Evolutionary conservation across 202 grass and related monocot species (phyloP), one percentile per base, ranked within the genome.

Genomic region (Setaria viridis): DNA sequence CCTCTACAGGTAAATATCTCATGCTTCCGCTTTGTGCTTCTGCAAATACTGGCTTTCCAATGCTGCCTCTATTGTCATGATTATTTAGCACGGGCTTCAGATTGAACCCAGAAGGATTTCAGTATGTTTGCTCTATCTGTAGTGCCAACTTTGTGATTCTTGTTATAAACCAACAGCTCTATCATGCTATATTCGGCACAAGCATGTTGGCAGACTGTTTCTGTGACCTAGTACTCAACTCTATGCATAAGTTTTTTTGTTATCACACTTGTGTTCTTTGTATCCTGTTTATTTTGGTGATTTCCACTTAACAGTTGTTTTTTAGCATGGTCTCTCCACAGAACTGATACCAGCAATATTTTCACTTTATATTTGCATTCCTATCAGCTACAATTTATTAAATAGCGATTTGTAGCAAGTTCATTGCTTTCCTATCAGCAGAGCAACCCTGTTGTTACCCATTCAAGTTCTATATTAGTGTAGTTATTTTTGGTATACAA

Each of bases 1-100:
- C 82, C 78, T 74, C 63, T 89, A 69, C 88, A 81, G 88, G 88
- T 89, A 77, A 81, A 77, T 14, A 15, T n/a, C 12, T 48, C 19
- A 49, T 41, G 39, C 6, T 71, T 66, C 57, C 57, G 74, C 47
- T 70, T 70, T 45, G 46, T 72, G 3, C 55, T 89, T 81, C 54
- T 89, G 56, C 47, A 81, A 19, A 45, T 70, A 45, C 21, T 51
- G 21, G 1, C 43, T 74, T 81, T n/a, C 5, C 6, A 54, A 55
- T 72, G 32, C 45, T 9, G 15, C 6, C 45, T 55, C 50, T 42
- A 51, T 56, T 72, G 20, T 67, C 13, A 72, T 86, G 67, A n/a
- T 71, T 43, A 49, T 9, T 78, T 85, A 33, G 64, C 14, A 56
- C 7, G 67, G 53, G 15, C 59, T 78, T 72, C 16, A 45, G 33